Conservation (phyloP, 2,329 filamentous ascomycete species). For the Pseudogymnoascus sp. region DNA sequence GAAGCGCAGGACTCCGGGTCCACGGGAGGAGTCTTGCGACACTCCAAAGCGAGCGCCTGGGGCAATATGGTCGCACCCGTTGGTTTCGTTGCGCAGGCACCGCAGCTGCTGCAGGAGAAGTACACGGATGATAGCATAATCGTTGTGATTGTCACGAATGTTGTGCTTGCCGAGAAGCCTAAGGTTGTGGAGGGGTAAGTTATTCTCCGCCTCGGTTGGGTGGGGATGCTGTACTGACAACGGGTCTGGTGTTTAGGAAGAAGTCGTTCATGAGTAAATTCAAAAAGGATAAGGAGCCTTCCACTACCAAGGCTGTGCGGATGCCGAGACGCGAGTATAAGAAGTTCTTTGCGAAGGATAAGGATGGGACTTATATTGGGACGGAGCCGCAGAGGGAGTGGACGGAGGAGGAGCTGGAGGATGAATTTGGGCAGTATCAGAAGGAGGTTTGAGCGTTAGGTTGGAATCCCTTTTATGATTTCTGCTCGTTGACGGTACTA, state of each 20-base stretch:
- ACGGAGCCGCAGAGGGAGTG: slow-evolving; percentile 23
- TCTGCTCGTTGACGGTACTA: not conserved
- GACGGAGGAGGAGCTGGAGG: slow-evolving; percentile 25
- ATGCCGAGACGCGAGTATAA: slow-evolving; percentile 26
- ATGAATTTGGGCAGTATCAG: slow-evolving; percentile 20
- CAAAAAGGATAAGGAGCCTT: not conserved
- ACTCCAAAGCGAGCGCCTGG: slow-evolving; percentile 13
- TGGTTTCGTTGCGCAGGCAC: slow-evolving; percentile 15
- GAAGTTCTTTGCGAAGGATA: slow-evolving; percentile 25
- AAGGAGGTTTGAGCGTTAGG: not conserved
- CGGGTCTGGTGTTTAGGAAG: not conserved
- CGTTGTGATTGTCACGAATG: slow-evolving; percentile 21
- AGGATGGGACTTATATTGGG: slow-evolving; percentile 22
- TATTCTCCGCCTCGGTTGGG: not conserved
- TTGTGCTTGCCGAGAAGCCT: slow-evolving; percentile 10
- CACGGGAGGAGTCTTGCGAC: slow-evolving; percentile 18
- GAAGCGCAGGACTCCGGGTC: slow-evolving; percentile 18
- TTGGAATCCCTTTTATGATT: not conserved
- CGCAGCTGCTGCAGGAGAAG: slow-evolving; percentile 20
- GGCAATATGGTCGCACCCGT: slow-evolving; percentile 13
- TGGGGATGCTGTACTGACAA: not conserved
- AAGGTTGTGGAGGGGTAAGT: not conserved
- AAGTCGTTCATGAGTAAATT: slow-evolving; percentile 12
- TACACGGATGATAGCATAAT: slow-evolving; percentile 26
- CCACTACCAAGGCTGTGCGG: slow-evolving; percentile 22